A percentile compares a stretch with the other conserved stretches of the same genome.
Conservation (phyloP, 2,329 filamentous ascomycete genomes). For the Magnaporthales sp. region DNA sequence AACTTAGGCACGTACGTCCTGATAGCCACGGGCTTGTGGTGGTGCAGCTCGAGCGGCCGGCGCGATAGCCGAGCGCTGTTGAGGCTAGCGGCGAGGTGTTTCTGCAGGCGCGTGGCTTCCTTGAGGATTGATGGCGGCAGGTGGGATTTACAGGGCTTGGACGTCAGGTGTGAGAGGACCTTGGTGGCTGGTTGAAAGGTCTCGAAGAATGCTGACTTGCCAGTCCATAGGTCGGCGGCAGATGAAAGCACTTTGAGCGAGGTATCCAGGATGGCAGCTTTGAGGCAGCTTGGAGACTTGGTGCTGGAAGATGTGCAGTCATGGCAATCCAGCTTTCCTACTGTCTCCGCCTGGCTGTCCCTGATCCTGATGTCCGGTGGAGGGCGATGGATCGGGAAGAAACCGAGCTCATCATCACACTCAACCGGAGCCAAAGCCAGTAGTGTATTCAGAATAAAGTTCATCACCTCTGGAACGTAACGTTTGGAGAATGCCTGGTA, state of each 20-base stretch:
- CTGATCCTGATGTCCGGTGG: constrained; percentile 40
- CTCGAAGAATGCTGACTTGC: constrained; percentile 67
- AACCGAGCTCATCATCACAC: constrained; percentile 34
- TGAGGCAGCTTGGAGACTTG: constrained; percentile 21
- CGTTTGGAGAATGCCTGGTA: constrained; percentile 80
- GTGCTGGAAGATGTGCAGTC: constrained; percentile 33
- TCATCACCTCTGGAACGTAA: constrained; percentile 81
- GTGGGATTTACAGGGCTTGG: constrained; percentile 40
- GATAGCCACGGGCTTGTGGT: constrained; percentile 82
- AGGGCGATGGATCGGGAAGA: constrained; percentile 54
- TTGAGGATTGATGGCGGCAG: constrained; percentile 35
- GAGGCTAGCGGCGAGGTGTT: constrained; percentile 45
- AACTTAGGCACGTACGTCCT: constrained; percentile 87
- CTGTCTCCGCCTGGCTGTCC: constrained; percentile 26
- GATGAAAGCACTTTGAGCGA: constrained; percentile 57
- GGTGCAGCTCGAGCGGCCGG: constrained; percentile 76
- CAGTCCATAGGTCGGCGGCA: constrained; percentile 65
- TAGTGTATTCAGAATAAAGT: constrained; percentile 70
- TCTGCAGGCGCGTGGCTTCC: constrained; percentile 29
- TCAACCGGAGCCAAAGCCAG: constrained; percentile 53
- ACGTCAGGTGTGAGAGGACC: constrained; percentile 53
- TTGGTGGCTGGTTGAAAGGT: constrained; percentile 59
- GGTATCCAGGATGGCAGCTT: constrained; percentile 52
- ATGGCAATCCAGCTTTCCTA: constrained; percentile 48
- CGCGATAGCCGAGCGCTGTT: constrained; percentile 56